Percentiles rank a stretch among this genome's conserved stretches.
phyloP scores from a whole-genome alignment of 805 yeast species.

The Ogataea haglerorum region DNA sequence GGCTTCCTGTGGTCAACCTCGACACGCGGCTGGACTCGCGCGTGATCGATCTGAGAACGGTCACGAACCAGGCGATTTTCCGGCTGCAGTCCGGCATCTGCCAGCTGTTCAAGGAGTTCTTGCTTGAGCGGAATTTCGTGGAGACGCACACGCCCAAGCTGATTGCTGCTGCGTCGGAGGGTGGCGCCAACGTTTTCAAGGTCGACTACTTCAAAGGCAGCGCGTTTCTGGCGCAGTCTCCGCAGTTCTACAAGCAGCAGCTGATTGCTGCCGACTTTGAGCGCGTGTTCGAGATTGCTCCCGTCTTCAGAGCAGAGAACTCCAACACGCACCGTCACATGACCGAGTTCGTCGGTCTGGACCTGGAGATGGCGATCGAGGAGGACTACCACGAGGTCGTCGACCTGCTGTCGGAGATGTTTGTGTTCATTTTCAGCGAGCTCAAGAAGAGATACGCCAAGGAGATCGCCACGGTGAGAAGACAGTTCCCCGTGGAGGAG shows the following conservation, averaged over 20 bases:
- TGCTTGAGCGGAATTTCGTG: slow-evolving; percentile 61
- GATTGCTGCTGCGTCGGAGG: slow-evolving; percentile 94
- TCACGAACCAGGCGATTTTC: slow-evolving; percentile 96
- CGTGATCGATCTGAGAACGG: slow-evolving; percentile 94
- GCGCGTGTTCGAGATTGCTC: slow-evolving; percentile 92
- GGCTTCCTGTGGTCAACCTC: slow-evolving; percentile 89
- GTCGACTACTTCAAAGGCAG: slow-evolving; percentile 87
- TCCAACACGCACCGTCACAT: slow-evolving; percentile 98
- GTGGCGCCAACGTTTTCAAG: slow-evolving; percentile 96
- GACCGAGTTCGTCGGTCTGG: slow-evolving; percentile 98
- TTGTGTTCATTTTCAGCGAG: slow-evolving; percentile 83
- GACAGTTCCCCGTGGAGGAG: slow-evolving; percentile 96
- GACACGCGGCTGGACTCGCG: slow-evolving; percentile 95
- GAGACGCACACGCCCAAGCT: slow-evolving; percentile 97
- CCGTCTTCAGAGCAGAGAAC: slow-evolving; percentile 98
- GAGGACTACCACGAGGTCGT: slow-evolving; percentile 95
- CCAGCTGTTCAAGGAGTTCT: slow-evolving; percentile 83
- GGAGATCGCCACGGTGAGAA: slow-evolving; percentile 87
- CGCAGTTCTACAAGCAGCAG: slow-evolving; percentile 97
- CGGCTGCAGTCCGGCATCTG: slow-evolving; percentile 89
- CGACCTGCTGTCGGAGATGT: slow-evolving; percentile 56
- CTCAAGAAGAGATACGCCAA: slow-evolving; percentile 73
- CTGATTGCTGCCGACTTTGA: slow-evolving; percentile 97
- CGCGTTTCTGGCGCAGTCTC: slow-evolving; percentile 96
- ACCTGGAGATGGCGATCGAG: slow-evolving; percentile 96